Percentiles rank a stretch among this genome's conserved stretches.
These are phyloP conservation scores for Encephalitozoon cuniculi DNA, from an alignment of 371 early-diverging fungal genomes.

Conservation along the genomic window DNA sequence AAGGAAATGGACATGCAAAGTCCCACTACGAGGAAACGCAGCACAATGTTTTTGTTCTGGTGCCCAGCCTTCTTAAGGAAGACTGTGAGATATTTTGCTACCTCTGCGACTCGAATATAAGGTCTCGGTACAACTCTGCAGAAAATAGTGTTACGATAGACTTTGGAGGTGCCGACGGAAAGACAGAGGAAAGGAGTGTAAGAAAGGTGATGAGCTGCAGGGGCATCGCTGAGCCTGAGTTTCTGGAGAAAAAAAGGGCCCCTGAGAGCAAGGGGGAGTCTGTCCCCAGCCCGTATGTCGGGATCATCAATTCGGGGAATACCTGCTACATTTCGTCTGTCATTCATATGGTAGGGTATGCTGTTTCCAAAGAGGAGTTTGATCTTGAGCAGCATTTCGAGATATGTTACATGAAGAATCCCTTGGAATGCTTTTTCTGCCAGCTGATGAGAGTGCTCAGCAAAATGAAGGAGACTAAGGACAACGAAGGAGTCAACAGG, in stretches of 20 bases:
- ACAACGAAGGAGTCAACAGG: background rate
- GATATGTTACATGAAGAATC: slow-evolving; percentile 37
- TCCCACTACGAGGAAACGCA: slow-evolving; percentile 72
- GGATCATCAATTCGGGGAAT: slow-evolving; percentile 56
- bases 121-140: background rate
- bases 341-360: slow-evolving; percentile 49
- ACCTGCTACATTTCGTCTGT: slow-evolving; percentile 59
- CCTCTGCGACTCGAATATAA: slow-evolving; percentile 46
- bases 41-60: slow-evolving; percentile 68
- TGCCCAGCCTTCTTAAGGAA: slow-evolving; percentile 33
- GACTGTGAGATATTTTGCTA: slow-evolving; percentile 54
- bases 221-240: background rate
- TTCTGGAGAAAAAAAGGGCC: background rate
- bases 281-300: slow-evolving; percentile 18
- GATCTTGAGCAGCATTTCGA: slow-evolving; percentile 38
- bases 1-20: slow-evolving; percentile 94
- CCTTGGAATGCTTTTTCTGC: slow-evolving; percentile 55
- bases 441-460: slow-evolving; percentile 49
- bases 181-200: background rate
- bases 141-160: slow-evolving; percentile 2
- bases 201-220: background rate
- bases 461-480: background rate
- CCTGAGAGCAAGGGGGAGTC: background rate
- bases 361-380: background rate
- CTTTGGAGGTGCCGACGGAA: slow-evolving; percentile 6